Conservation (phyloP, 2,329 filamentous ascomycete genomes). For the Xylariomycetidae sp. region DNA sequence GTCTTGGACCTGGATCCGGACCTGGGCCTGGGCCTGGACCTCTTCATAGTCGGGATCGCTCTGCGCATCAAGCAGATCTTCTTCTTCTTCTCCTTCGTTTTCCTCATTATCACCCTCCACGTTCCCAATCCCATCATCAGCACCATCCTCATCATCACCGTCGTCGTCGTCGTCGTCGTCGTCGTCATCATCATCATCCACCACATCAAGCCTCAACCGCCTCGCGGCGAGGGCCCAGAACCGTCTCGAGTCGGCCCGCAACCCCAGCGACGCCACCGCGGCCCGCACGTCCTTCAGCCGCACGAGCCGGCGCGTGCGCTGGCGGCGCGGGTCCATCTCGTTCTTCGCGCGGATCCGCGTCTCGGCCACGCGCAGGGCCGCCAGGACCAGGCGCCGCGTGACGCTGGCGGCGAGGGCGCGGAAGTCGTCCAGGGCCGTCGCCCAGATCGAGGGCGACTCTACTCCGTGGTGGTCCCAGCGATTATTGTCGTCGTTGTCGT, state of each 20-base stretch:
- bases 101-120: slow-evolving; percentile 8
- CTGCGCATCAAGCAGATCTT: too few species aligned
- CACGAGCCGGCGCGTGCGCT: slow-evolving; percentile 28
- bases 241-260: slow-evolving; percentile 31
- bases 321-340: slow-evolving; percentile 6
- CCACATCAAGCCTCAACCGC: slow-evolving; percentile 45
- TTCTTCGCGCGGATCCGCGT: slow-evolving; percentile 58
- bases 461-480: neutral
- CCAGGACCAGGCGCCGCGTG: slow-evolving; percentile 66
- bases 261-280: slow-evolving; percentile 42
- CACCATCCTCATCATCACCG: slow-evolving; percentile 3
- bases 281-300: slow-evolving; percentile 43
- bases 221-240: slow-evolving; percentile 48
- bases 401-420: slow-evolving; percentile 62
- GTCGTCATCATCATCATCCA: slow-evolving; percentile 32
- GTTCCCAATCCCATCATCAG: neutral
- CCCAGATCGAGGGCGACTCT: slow-evolving; percentile 61
- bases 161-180: slow-evolving; percentile 19
- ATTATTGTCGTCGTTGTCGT: neutral
- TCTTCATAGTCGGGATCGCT: too few species aligned
- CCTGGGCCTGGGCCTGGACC: too few species aligned
- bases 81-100: slow-evolving; percentile 9
- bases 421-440: slow-evolving; percentile 73
- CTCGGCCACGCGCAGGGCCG: slow-evolving; percentile 64
- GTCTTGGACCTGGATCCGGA: too few species aligned